Percentiles rank a stretch among this genome's conserved stretches.
These are phyloP conservation scores for Ophiognomonia clavigignenti-juglandacearum DNA, from an alignment of 2,329 filamentous ascomycete genomes.

Conservation along the genomic window DNA sequence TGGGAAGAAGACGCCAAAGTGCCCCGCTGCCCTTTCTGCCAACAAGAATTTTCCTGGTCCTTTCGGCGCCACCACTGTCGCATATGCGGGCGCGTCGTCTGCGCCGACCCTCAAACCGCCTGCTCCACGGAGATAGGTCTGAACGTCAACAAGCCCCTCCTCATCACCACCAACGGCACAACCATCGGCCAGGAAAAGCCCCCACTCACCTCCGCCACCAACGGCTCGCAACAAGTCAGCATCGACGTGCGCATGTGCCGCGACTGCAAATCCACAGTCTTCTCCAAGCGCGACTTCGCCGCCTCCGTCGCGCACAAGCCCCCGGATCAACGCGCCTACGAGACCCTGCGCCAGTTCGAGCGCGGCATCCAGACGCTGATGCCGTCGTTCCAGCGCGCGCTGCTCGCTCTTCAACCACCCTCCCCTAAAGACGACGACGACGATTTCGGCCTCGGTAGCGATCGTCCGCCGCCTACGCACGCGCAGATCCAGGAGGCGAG, in stretches of 20 bases:
- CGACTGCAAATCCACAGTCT: conserved; percentile 66
- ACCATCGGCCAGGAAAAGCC: conserved; percentile 31
- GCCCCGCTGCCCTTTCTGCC: conserved; percentile 81
- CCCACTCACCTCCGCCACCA: conserved; percentile 19
- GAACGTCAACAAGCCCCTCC: conserved; percentile 51
- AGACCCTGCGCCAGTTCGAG: conserved; percentile 81
- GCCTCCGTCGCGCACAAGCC: conserved; percentile 64
- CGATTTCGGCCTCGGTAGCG: conserved; percentile 26
- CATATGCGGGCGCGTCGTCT: conserved; percentile 89
- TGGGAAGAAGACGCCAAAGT: conserved; percentile 92
- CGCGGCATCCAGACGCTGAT: conserved; percentile 76
- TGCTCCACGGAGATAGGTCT: conserved; percentile 84
- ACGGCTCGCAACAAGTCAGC: conserved; percentile 49
- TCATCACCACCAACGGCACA: conserved; percentile 7
- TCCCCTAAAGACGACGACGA: too few species aligned
- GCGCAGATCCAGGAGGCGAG: conserved; percentile 78
- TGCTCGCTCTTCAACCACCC: conserved; percentile 64
- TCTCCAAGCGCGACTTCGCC: conserved; percentile 69
- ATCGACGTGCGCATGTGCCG: conserved; percentile 89
- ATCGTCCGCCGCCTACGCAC: conserved; percentile 43
- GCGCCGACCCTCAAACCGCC: conserved; percentile 75
- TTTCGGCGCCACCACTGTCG: conserved; percentile 93
- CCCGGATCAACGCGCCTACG: conserved; percentile 74
- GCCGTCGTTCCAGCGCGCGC: conserved; percentile 76
- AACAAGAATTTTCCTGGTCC: conserved; percentile 92